Percentiles rank a stretch among this genome's conserved stretches.
These are phyloP conservation scores for Citrus trifoliata DNA, from an alignment of 345 rosid genomes.

Conservation along the genomic window DNA sequence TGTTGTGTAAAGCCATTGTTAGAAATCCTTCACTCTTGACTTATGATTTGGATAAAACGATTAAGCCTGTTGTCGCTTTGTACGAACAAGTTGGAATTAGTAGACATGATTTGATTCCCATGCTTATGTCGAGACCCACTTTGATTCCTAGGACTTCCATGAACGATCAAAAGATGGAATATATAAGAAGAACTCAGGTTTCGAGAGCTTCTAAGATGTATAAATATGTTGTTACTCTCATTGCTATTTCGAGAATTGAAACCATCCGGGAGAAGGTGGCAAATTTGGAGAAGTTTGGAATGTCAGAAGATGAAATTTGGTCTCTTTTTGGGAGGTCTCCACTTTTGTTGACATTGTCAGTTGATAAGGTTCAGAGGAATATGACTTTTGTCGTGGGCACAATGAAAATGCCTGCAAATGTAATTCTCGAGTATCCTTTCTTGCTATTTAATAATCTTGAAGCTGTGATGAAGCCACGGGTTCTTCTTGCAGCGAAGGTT, in stretches of 20 bases:
- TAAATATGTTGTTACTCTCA: slow-evolving; percentile 54
- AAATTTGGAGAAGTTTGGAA: slow-evolving; percentile 72
- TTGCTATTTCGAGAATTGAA: slow-evolving; percentile 66
- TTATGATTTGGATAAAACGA: slow-evolving; percentile 51
- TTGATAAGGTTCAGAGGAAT: slow-evolving; percentile 82
- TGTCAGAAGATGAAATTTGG: slow-evolving; percentile 69
- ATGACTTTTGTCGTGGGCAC: slow-evolving; percentile 75
- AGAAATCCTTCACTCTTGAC: slow-evolving; percentile 77
- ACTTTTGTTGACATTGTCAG: slow-evolving; percentile 50
- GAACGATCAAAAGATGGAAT: slow-evolving; percentile 57
- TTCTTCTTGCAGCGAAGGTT: slow-evolving; percentile 48
- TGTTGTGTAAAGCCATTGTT: slow-evolving; percentile 58
- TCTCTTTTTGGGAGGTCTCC: slow-evolving; percentile 56
- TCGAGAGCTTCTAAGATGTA: slow-evolving; percentile 59
- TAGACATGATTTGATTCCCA: slow-evolving; percentile 42
- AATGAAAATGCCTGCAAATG: slow-evolving; percentile 55
- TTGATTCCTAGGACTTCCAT: slow-evolving; percentile 68
- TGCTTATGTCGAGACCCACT: slow-evolving; percentile 70
- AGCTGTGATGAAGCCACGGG: slow-evolving; percentile 55
- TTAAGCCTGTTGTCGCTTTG: slow-evolving; percentile 52
- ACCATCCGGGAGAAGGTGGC: slow-evolving; percentile 65
- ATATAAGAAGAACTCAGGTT: slow-evolving; percentile 54
- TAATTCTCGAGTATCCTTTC: slow-evolving; percentile 46
- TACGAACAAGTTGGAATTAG: slow-evolving; percentile 60
- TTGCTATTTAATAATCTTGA: slow-evolving; percentile 58